A percentile compares a stretch with the other conserved stretches of the same genome.
Evolutionary conservation across 2,329 filamentous ascomycete species (phyloP).

Genomic region (Aspergillus eucalypticola): DNA sequence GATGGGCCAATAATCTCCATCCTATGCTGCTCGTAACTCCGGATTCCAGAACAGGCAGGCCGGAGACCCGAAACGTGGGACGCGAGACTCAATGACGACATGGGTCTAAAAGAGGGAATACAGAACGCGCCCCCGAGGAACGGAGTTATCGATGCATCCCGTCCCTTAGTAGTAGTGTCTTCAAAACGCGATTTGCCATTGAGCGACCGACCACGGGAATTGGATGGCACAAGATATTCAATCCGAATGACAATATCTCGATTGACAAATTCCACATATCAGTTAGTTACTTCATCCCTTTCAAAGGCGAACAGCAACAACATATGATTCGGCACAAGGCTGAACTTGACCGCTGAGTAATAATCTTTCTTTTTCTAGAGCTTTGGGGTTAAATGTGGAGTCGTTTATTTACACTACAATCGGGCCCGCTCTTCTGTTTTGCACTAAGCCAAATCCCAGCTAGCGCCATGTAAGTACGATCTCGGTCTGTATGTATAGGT

Average conservation of each 20-base stretch:
- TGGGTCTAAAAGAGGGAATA: slow-evolving; percentile 17
- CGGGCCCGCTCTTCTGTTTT: slow-evolving; percentile 17
- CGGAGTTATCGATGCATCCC: slow-evolving; percentile 11
- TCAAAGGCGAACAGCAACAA: not conserved
- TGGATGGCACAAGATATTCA: not conserved
- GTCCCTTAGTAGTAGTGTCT: not conserved
- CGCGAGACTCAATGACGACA: slow-evolving; percentile 36
- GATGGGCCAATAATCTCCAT: slow-evolving; percentile 5
- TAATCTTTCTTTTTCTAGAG: slow-evolving; percentile 8
- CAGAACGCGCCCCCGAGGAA: slow-evolving; percentile 9
- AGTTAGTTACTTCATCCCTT: not conserved
- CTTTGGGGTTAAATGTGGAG: slow-evolving; percentile 25
- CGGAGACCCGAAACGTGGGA: slow-evolving; percentile 31
- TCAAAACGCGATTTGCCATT: slow-evolving; percentile 2
- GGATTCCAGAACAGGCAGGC: slow-evolving; percentile 25
- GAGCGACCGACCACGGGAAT: not conserved
- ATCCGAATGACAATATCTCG: not conserved
- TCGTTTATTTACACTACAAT: slow-evolving; percentile 27
- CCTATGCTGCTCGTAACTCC: slow-evolving; percentile 18
- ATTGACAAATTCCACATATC: not conserved
- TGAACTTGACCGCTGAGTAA: slow-evolving; percentile 7
- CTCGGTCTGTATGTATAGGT: slow-evolving; percentile 8
- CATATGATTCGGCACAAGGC: slow-evolving; percentile 7
- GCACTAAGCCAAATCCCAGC: slow-evolving; percentile 5
- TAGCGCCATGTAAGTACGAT: slow-evolving; percentile 10